Base-by-base conservation (phyloP, 1,284 basidiomycete species). In the Moesziomyces globuligerus region DNA sequence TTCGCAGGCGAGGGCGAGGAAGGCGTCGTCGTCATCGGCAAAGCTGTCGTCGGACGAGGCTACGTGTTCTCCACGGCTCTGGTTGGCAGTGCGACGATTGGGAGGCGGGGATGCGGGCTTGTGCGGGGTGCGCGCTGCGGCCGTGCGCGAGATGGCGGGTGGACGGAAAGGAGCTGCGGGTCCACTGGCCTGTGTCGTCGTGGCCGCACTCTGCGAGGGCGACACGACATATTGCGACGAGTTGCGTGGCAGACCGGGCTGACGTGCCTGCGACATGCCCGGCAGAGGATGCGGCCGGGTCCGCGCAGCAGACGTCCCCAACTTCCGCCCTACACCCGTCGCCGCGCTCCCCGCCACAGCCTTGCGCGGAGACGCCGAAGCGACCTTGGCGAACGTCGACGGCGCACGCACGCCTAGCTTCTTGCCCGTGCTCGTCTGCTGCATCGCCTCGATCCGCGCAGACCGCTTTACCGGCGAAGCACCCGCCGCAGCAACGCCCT, bases 1-100 rank as follows among this genome's bases (percentile, higher is more conserved):
- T 34, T 71, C 50, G 48, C 54, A 57, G 21, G 68, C 68, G 9
- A 71, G 23, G 7, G 60, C 62, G 7, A 66, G 36, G 21, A 71
- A 71, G 0, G 61, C 68, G 15, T 60, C 68, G 37, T 71, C 68
- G 26, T 66, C 62, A 18, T 71, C 68, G 18, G 39, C 49, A 29
- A 71, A 71, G 29, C 68, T 71, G 52, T 71, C 68, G 29, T 71
- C 68, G 3, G 68, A 71, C 6, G 51, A 56, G 2, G 67, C 40
- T 2, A 45, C 39, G 17, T 45, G 52, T 2, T 37, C 36, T 7
- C 37, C 15, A 1, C 47, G 7, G 18, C 32, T 26, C 43, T 54
- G 25, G 26, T 24, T 6, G 2, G 10, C 29, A 21, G 36, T 46
- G 36, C 24, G 45, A 18, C 43, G 29, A 7, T 21, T 34, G 39